Evolutionary conservation across 2,329 filamentous ascomycete genomes (phyloP).

Genomic region (Penicillium freii): DNA sequence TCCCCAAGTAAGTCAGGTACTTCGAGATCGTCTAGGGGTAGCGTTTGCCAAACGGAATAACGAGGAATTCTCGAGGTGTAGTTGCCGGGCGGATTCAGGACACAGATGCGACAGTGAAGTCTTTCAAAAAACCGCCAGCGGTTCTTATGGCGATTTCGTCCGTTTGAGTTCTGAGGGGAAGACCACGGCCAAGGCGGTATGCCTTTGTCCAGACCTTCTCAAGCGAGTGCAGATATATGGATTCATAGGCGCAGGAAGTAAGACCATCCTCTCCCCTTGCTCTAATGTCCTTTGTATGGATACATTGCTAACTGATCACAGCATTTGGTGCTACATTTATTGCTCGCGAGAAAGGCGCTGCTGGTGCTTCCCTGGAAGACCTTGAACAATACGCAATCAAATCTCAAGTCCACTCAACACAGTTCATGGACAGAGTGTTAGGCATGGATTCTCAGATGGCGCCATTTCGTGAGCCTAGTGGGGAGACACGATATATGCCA

Average conservation of each 20-base stretch:
- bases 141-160: background rate
- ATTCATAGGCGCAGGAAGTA: slow-evolving; percentile 21
- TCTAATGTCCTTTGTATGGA: background rate
- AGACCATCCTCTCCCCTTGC: background rate
- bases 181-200: background rate
- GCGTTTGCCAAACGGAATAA: slow-evolving; percentile 6
- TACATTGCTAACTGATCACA: slow-evolving; percentile 11
- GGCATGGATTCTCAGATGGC: background rate
- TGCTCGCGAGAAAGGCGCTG: slow-evolving; percentile 16
- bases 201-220: slow-evolving; percentile 3
- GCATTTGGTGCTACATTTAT: slow-evolving; percentile 23
- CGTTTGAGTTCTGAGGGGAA: background rate
- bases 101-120: background rate
- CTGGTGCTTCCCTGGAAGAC: background rate
- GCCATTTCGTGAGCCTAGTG: slow-evolving; percentile 5
- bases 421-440: background rate
- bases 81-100: background rate
- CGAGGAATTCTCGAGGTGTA: slow-evolving; percentile 14
- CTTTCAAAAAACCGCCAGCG: background rate
- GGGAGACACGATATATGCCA: slow-evolving; percentile 21
- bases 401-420: slow-evolving; percentile 15
- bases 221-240: slow-evolving; percentile 18
- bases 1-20: slow-evolving; percentile 13
- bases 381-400: slow-evolving; percentile 25
- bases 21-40: slow-evolving; percentile 9